Percentiles rank a stretch among this genome's conserved stretches.
These are phyloP conservation scores for Lodderomyces pseudojiufengensis DNA, from an alignment of 1,139 yeast species.

Conservation along the genomic window DNA sequence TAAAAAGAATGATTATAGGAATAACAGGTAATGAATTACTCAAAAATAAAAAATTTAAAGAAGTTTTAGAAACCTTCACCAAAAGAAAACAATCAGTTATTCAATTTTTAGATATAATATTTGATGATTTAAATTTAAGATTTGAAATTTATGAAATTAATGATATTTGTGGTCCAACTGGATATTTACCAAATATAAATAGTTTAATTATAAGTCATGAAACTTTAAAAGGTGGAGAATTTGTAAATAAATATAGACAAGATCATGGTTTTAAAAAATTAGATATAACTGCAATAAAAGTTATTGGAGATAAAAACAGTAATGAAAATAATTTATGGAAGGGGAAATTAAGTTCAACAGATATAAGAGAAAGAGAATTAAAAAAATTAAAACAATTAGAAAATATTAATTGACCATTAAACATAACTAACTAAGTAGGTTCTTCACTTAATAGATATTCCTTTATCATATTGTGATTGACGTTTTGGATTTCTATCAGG, in stretches of 20 bases:
- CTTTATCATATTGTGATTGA: conserved; percentile 50
- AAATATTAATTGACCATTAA: too few relatives aligned
- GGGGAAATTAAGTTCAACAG: conserved; percentile 84
- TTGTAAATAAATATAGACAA: conserved; percentile 61
- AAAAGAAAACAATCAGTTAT: conserved; percentile 46
- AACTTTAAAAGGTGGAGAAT: conserved; percentile 69
- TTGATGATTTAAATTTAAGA: conserved; percentile 37
- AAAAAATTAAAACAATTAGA: conserved; percentile 4
- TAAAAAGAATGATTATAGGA: conserved; percentile 63
- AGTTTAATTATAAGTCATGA: conserved; percentile 81
- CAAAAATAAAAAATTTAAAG: conserved; percentile 68
- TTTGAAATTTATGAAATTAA: conserved; percentile 55
- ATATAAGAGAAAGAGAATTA: conserved; percentile 28
- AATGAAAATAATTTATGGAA: conserved; percentile 48
- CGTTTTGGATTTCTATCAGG: conserved; percentile 66
- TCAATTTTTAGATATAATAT: conserved; percentile 38
- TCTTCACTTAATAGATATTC: conserved; percentile 46
- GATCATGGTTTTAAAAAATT: conserved; percentile 55
- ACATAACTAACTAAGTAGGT: too few relatives aligned
- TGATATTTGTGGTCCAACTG: conserved; percentile 96
- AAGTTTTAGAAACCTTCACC: conserved; percentile 58
- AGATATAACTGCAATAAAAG: conserved; percentile 58
- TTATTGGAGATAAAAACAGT: conserved; percentile 58
- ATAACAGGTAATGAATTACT: conserved; percentile 78
- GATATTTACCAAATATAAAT: conserved; percentile 67